Percentiles rank a stretch among this genome's conserved stretches.
phyloP scores from a whole-genome alignment of 2,329 filamentous ascomycete genomes.

The Coleophoma eucalyptorum region DNA sequence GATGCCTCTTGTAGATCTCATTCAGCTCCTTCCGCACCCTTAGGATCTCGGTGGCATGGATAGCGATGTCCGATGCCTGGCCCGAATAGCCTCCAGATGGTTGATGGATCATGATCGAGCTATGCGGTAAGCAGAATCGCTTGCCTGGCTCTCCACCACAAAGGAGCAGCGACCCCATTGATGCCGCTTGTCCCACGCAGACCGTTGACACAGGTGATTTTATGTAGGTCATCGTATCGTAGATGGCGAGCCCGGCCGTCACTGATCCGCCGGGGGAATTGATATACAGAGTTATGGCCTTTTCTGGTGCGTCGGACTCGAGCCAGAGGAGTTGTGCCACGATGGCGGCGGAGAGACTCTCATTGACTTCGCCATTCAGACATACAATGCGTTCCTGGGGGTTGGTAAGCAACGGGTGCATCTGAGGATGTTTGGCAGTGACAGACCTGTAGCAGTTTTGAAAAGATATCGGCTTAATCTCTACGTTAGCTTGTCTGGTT shows the following conservation, averaged over 20 bases:
- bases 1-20: conserved; percentile 80
- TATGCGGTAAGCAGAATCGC: conserved; percentile 87
- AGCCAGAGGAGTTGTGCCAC: conserved; percentile 96
- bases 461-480: conserved; percentile 71
- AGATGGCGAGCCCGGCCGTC: conserved; percentile 84
- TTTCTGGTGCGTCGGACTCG: conserved; percentile 92
- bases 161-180: conserved; percentile 88
- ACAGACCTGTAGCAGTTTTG: conserved; percentile 68
- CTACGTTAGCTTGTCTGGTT: conserved; percentile 20
- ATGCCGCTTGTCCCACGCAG: conserved; percentile 89
- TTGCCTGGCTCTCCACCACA: conserved; percentile 82
- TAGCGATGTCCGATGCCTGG: conserved; percentile 79
- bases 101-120: conserved; percentile 95
- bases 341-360: conserved; percentile 85
- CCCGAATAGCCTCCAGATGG: conserved; percentile 71
- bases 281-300: conserved; percentile 96
- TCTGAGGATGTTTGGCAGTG: not conserved
- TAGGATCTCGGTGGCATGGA: conserved; percentile 96
- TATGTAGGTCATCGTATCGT: conserved; percentile 99
- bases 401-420: not conserved
- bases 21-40: conserved; percentile 82
- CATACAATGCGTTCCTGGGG: conserved; percentile 85
- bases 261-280: conserved; percentile 94
- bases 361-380: conserved; percentile 87
- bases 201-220: conserved; percentile 89